Conservation (phyloP, 1,284 basidiomycete species). For the Dichomitus squalens region DNA sequence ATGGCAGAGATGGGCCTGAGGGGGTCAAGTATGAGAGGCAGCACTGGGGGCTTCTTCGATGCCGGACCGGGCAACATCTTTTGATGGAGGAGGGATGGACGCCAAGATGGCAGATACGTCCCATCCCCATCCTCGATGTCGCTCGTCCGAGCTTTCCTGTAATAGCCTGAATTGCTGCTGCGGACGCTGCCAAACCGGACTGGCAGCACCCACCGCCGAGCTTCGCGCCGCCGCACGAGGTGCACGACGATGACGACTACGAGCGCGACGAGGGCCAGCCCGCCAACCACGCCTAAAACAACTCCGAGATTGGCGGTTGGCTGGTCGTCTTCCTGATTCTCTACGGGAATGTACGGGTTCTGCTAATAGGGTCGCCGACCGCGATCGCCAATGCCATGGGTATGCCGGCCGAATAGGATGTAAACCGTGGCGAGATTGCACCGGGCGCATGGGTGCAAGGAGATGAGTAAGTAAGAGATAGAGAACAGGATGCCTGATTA, state of each 20-base stretch:
- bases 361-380: background rate
- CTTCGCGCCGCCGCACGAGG: conserved; percentile 10
- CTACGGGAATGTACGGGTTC: conserved; percentile 1
- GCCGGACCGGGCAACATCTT: conserved; percentile 32
- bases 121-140: conserved; percentile 17
- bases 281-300: conserved; percentile 30
- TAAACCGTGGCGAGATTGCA: conserved; percentile 4
- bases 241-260: conserved; percentile 27
- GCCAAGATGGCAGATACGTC: conserved; percentile 25
- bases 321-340: background rate
- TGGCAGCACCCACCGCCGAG: conserved; percentile 19
- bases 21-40: conserved; percentile 29
- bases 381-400: background rate
- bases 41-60: conserved; percentile 18
- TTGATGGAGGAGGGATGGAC: conserved; percentile 31
- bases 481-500: conserved; percentile 25
- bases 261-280: conserved; percentile 25
- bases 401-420: background rate
- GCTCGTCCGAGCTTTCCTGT: conserved; percentile 10
- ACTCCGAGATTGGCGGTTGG: conserved; percentile 24
- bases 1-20: conserved; percentile 30
- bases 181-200: background rate
- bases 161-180: conserved; percentile 3
- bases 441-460: background rate
- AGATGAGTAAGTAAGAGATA: conserved; percentile 1